Percentiles rank a stretch among this genome's conserved stretches.
These are phyloP conservation scores for Pseudopithomyces chartarum DNA, from an alignment of 2,329 filamentous ascomycete species.

Conservation along the genomic window DNA sequence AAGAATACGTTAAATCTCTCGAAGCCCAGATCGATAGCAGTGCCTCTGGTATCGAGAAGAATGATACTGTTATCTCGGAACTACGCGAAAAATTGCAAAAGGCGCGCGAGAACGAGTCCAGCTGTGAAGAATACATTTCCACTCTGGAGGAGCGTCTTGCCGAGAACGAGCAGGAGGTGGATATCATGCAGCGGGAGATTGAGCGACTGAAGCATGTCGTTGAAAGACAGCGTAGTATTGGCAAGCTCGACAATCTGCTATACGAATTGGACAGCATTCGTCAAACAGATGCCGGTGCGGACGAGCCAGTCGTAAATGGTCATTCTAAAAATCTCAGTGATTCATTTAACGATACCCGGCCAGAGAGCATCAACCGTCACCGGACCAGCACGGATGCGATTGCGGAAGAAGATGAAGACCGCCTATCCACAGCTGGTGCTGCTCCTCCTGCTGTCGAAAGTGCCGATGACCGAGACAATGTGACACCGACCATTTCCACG, in stretches of 20 bases:
- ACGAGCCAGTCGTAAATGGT: slow-evolving; percentile 40
- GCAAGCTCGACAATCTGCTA: slow-evolving; percentile 89
- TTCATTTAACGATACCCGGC: slow-evolving; percentile 36
- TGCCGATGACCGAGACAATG: slow-evolving; percentile 17
- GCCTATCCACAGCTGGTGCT: slow-evolving; percentile 34
- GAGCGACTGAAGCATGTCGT: slow-evolving; percentile 93
- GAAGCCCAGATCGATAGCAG: slow-evolving; percentile 90
- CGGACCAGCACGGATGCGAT: slow-evolving; percentile 42
- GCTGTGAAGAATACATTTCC: slow-evolving; percentile 95
- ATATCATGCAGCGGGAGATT: slow-evolving; percentile 96
- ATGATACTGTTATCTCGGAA: slow-evolving; percentile 80
- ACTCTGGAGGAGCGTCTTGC: slow-evolving; percentile 94
- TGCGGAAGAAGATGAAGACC: slow-evolving; percentile 44
- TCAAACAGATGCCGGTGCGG: slow-evolving; percentile 40
- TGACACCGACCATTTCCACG: slow-evolving; percentile 19
- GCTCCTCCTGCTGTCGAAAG: slow-evolving; percentile 12
- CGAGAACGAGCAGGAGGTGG: slow-evolving; percentile 93
- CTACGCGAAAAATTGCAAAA: slow-evolving; percentile 89
- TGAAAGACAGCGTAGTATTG: slow-evolving; percentile 91
- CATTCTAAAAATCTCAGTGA: slow-evolving; percentile 41
- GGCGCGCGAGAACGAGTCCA: slow-evolving; percentile 85
- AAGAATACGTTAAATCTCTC: slow-evolving; percentile 89
- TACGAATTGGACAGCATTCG: slow-evolving; percentile 78
- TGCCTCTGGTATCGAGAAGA: slow-evolving; percentile 90
- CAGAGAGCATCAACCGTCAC: slow-evolving; percentile 33